Evolutionary conservation across 129 eudicot species (phyloP).

Genomic region (Flaveria linearis): DNA sequence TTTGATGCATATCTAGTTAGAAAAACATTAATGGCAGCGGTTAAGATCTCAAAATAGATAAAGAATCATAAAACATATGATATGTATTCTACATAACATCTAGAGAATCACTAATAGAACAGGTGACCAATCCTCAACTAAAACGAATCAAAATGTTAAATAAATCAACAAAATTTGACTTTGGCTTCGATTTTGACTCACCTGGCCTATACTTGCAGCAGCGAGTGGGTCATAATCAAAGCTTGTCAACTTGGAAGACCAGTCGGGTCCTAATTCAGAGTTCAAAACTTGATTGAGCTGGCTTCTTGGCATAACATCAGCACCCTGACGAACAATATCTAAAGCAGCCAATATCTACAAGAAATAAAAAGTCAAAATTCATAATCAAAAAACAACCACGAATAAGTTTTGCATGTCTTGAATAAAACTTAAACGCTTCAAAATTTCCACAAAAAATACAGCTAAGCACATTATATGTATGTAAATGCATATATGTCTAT

Average conservation of each 20-base stretch:
- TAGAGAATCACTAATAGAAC: neutral
- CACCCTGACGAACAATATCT: conserved; percentile 99
- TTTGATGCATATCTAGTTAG: conserved; percentile 8
- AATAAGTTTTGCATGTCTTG: neutral
- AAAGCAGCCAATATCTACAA: conserved; percentile 90
- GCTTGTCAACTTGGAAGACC: conserved; percentile 84
- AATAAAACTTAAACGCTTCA: neutral
- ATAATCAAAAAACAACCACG: conserved; percentile 4
- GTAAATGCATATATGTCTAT: neutral
- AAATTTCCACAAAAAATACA: neutral
- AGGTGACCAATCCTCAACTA: neutral
- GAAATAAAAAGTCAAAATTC: conserved; percentile 17
- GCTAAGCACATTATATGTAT: neutral
- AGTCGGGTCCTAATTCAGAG: conserved; percentile 73
- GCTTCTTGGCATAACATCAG: conserved; percentile 93
- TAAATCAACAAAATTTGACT: neutral
- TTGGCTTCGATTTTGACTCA: conserved; percentile 29
- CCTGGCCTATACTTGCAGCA: conserved; percentile 99
- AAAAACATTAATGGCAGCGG: neutral
- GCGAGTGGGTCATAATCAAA: conserved; percentile 96
- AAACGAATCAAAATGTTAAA: neutral
- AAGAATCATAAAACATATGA: conserved; percentile 2
- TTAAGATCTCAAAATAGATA: conserved; percentile 15
- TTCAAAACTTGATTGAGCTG: conserved; percentile 95
- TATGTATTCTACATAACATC: conserved; percentile 5